Conservation (phyloP, 176 grass and related monocot genomes). For the Juncus effusus region DNA sequence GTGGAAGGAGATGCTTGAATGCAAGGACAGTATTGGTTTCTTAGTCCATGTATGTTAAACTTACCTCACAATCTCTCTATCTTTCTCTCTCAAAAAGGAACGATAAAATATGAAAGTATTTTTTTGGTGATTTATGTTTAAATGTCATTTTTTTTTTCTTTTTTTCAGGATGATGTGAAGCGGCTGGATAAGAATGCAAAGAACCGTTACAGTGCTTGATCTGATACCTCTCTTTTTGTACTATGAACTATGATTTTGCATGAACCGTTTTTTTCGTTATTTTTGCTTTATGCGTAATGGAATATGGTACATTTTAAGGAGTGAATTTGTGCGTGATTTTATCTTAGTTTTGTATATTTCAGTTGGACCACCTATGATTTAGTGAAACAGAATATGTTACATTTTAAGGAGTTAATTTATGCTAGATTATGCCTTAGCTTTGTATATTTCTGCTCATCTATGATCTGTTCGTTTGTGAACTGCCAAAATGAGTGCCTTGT, state of each 20-base stretch:
- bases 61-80: not conserved
- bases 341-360: no score
- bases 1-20: constrained; percentile 89
- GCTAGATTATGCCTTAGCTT: no score
- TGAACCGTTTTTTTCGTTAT: not conserved
- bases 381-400: no score
- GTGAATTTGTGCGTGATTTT: no score
- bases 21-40: constrained; percentile 71
- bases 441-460: no score
- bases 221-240: not conserved
- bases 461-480: no score
- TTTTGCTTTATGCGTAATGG: no score
- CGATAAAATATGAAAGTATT: not conserved
- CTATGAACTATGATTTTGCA: not conserved
- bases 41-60: constrained; percentile 71
- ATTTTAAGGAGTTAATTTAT: no score
- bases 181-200: constrained; percentile 45
- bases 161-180: constrained; percentile 59
- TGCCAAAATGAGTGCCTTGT: no score
- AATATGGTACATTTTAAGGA: no score
- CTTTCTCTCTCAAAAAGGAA: not conserved
- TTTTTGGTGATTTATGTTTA: not conserved
- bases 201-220: constrained; percentile 69
- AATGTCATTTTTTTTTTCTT: not conserved
- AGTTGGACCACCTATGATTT: no score